phyloP scores from a whole-genome alignment of 164 flowering plant species.

The Hamamelis virginiana region DNA sequence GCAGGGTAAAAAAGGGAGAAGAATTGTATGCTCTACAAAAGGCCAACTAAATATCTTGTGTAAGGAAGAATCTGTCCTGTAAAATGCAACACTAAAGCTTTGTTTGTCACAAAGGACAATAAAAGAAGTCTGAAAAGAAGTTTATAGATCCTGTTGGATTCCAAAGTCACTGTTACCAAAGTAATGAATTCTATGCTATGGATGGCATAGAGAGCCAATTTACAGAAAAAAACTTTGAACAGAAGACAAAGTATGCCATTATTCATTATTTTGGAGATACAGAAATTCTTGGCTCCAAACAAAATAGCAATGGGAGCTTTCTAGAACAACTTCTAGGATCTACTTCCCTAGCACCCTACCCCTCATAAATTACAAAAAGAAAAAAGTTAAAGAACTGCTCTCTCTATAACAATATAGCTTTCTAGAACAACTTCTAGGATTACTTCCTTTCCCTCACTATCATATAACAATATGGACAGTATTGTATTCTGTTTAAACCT shows the following conservation, averaged over 20 bases:
- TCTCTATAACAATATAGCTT: not conserved
- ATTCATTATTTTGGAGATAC: not conserved
- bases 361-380: not conserved
- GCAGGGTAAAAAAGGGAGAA: too few species aligned
- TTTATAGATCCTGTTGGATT: not conserved
- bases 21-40: too few species aligned
- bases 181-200: not conserved
- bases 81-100: too few species aligned
- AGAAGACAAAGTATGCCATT: not conserved
- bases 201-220: too few species aligned
- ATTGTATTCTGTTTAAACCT: not conserved
- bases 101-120: not conserved
- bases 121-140: not conserved
- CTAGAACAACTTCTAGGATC: not conserved
- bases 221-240: not conserved
- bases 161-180: not conserved
- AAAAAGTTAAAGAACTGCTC: not conserved
- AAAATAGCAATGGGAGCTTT: not conserved
- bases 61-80: not conserved
- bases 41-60: not conserved
- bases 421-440: too few species aligned
- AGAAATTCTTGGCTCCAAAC: not conserved
- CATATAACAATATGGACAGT: slow-evolving; percentile 27
- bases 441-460: too few species aligned
- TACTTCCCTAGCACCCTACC: not conserved